Conservation (phyloP, 2,329 filamentous ascomycete species). For the Cladosporium sp. region DNA sequence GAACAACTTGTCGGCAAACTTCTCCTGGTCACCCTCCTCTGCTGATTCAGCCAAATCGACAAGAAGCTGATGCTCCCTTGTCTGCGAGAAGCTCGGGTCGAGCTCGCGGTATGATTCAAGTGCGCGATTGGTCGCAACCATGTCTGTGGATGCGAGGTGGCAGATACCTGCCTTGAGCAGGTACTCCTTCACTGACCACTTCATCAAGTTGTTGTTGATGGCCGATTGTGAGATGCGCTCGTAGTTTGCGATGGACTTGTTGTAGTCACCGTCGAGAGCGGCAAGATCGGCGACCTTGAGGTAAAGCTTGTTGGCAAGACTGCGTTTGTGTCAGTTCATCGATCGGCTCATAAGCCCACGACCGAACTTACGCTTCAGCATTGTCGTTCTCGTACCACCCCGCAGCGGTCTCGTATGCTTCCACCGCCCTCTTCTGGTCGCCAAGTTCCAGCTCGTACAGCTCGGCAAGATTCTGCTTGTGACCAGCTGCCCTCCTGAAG, state of each 20-base stretch:
- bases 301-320: constrained; percentile 88
- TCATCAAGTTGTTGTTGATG: constrained; percentile 88
- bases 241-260: constrained; percentile 76
- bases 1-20: constrained; percentile 82
- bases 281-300: constrained; percentile 88
- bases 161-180: constrained; percentile 92
- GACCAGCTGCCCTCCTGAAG: constrained; percentile 83
- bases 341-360: neutral
- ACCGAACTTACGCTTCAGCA: constrained; percentile 67
- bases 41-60: constrained; percentile 73
- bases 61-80: constrained; percentile 79
- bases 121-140: constrained; percentile 75
- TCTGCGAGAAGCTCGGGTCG: constrained; percentile 73
- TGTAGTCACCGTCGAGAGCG: constrained; percentile 80
- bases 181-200: constrained; percentile 93
- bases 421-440: constrained; percentile 74
- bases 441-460: constrained; percentile 79
- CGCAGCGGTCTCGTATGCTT: constrained; percentile 81
- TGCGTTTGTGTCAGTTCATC: constrained; percentile 38
- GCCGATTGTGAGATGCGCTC: constrained; percentile 76
- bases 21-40: constrained; percentile 75
- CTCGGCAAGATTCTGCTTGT: constrained; percentile 87
- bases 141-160: constrained; percentile 73
- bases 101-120: constrained; percentile 79
- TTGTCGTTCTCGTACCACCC: constrained; percentile 88